Percentiles rank a stretch among this genome's conserved stretches.
phyloP scores from a whole-genome alignment of 2,329 filamentous ascomycete genomes.

The Hypocrella siamensis region DNA sequence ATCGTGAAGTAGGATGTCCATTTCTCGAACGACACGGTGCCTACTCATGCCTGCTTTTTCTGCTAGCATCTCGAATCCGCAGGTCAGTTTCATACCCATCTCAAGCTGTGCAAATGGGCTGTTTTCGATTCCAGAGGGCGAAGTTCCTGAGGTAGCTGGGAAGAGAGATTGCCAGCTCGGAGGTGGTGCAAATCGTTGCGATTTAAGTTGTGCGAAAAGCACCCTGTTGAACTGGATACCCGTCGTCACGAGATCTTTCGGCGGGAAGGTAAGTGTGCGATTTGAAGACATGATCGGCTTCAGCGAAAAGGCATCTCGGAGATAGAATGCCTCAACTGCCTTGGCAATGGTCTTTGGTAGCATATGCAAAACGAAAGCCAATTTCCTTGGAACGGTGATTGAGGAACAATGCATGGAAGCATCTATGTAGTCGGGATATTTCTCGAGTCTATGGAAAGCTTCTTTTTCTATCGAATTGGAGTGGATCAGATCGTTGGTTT shows the following conservation, averaged over 20 bases:
- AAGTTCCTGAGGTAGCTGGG: slow-evolving; percentile 8
- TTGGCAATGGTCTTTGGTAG: slow-evolving; percentile 65
- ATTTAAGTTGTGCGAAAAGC: slow-evolving; percentile 78
- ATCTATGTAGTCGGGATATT: slow-evolving; percentile 64
- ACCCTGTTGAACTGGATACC: slow-evolving; percentile 77
- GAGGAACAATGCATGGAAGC: slow-evolving; percentile 63
- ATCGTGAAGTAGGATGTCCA: slow-evolving; percentile 63
- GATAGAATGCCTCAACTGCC: slow-evolving; percentile 81
- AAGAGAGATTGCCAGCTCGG: slow-evolving; percentile 25
- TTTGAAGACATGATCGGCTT: slow-evolving; percentile 45
- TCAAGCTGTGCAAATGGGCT: slow-evolving; percentile 29
- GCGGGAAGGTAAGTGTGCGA: slow-evolving; percentile 51
- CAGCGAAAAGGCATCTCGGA: slow-evolving; percentile 66
- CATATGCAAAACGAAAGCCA: slow-evolving; percentile 64
- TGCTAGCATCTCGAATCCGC: slow-evolving; percentile 80
- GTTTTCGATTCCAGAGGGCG: slow-evolving; percentile 5
- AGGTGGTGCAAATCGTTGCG: slow-evolving; percentile 63
- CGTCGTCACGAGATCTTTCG: slow-evolving; percentile 62
- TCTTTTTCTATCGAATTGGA: slow-evolving; percentile 68
- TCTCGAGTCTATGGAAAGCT: slow-evolving; percentile 75
- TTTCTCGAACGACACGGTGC: slow-evolving; percentile 54
- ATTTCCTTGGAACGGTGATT: slow-evolving; percentile 61
- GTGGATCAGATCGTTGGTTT: slow-evolving; percentile 45
- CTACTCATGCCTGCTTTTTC: slow-evolving; percentile 51
- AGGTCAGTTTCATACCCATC: slow-evolving; percentile 76